Base-by-base conservation (phyloP, 768 basidiomycete species). In the Lepiota venenata region DNA sequence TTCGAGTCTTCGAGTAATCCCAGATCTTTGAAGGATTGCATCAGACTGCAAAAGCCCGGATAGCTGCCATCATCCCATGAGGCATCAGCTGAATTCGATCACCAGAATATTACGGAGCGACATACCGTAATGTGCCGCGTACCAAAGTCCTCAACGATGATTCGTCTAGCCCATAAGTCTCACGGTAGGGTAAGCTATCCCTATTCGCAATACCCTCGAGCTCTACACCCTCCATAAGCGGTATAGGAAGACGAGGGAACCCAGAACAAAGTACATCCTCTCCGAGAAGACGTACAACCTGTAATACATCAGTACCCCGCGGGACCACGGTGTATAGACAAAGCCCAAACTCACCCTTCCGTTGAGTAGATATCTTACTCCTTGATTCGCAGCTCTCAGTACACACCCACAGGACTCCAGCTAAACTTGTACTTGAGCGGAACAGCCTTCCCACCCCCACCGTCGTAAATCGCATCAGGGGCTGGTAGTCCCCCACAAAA, bases 391-490 rank as follows among this genome's bases (percentile, higher is more conserved):
- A 2, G 93, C 95, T 14, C 76, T 80, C 37, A 98, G 70, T 7
- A 96, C 93, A 96, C 93, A 4, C 92, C 94, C 54, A 84, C 77
- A 0, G 95, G 93, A 46, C 84, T 89, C 95, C 95, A 98, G 60
- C 92, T 91, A 64, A 93, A 93, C 64, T 94, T 96, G 64, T 96
- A 94, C n/a, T 86, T 78, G 9, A 95, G 71, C 1, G 93, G 92
- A 14, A 87, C 82, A 57, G 74, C 68, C 8, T 69, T 61, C 7
- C 76, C 75, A 40, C 61, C 61, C 4, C 46, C 42, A 7, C 52
- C 57, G 20, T 50, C 48, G 22, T 29, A 48, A n/a, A 49, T 37
- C 1, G 49, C 43, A 16, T 88, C 88, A 0, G 91, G 91, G 0
- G 87, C 85, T 0, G 95, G 95, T 3, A 98, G 74, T 1, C 95